A percentile compares a stretch with the other conserved stretches of the same genome.
Conservation (phyloP, 805 yeast genomes). For the Zygosaccharomyces pseudorouxii region DNA sequence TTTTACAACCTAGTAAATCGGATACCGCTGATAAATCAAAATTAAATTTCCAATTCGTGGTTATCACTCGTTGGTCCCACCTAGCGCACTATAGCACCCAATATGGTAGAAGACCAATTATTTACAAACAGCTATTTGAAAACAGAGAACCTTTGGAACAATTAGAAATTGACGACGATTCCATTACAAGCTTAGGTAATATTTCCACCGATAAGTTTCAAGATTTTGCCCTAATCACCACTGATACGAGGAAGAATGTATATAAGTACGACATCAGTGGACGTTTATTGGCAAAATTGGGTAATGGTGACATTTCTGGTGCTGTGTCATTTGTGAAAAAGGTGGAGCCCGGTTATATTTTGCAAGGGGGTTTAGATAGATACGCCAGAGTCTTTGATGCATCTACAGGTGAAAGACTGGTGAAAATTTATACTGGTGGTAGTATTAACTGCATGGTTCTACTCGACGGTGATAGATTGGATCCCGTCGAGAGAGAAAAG, state of each 20-base stretch:
- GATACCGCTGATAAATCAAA: slow-evolving; percentile 21
- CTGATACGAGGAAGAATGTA: slow-evolving; percentile 67
- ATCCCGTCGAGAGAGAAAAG: slow-evolving; percentile 21
- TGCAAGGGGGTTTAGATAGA: slow-evolving; percentile 83
- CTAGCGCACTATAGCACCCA: slow-evolving; percentile 67
- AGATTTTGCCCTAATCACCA: slow-evolving; percentile 49
- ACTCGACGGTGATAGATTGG: slow-evolving; percentile 36
- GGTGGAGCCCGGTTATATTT: slow-evolving; percentile 44
- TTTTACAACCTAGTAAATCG: slow-evolving; percentile 37
- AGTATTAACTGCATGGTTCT: slow-evolving; percentile 42
- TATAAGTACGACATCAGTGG: slow-evolving; percentile 53
- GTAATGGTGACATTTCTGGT: slow-evolving; percentile 75
- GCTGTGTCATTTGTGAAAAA: slow-evolving; percentile 28
- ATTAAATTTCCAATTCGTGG: slow-evolving; percentile 44
- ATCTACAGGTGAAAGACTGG: slow-evolving; percentile 49
- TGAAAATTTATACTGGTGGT: slow-evolving; percentile 72
- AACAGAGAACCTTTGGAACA: slow-evolving; percentile 28
- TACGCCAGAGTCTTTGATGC: slow-evolving; percentile 75
- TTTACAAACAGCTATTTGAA: slow-evolving; percentile 31
- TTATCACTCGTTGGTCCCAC: slow-evolving; percentile 56
- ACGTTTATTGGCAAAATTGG: slow-evolving; percentile 60
- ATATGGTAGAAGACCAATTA: slow-evolving; percentile 62
- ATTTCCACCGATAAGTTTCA: slow-evolving; percentile 16
- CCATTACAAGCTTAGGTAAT: slow-evolving; percentile 23
- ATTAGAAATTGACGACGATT: slow-evolving; percentile 15